Evolutionary conservation across 1,284 basidiomycete genomes (phyloP), one percentile per base, ranked within the genome.

Genomic region (Puccinia triticina): DNA sequence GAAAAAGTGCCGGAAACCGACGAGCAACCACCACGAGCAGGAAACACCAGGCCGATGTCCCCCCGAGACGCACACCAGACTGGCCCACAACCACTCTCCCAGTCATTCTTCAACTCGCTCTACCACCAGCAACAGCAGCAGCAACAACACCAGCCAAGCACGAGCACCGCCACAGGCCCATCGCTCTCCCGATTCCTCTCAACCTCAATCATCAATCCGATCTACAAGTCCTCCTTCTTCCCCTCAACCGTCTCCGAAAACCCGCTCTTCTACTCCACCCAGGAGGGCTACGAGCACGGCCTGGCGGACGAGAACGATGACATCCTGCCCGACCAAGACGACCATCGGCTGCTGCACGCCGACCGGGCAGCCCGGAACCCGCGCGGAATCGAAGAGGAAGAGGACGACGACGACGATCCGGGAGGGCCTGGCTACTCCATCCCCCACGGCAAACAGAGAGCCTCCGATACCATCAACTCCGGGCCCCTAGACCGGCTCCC

Each of bases 181-280:
- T 80, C 77, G 2, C 67, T 80, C 67, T 80, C 77, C 10, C 26
- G 66, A 40, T 72, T 80, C 37, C 67, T 80, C 29, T 80, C 77
- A 14, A 71, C 53, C 29, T 80, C 77, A 55, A 57, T 80, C 67
- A 59, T 57, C 29, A 75, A 75, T 53, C 77, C 77, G n/a, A 67
- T 80, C 34, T 80, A 80, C 67, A 72, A 48, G 48, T 80, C 77
- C 7, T 29, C n/a, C 50, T 77, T 57, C 23, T 77, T 61, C 16
- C 34, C 74, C 32, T 26, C n/a, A 29, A 23, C 29, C 21, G 8
- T 29, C 55, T 59, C 55, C 4, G 55, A 59, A n/a, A 23, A 59
- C 29, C 55, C 40, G 1, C 67, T 80, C 21, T 80, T 80, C 67
- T 80, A 71, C 57, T 80, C 77, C 1, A 80, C 77, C 29, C 29